Base-by-base conservation (phyloP, 2,329 filamentous ascomycete genomes). In the Aspergillus texensis region DNA sequence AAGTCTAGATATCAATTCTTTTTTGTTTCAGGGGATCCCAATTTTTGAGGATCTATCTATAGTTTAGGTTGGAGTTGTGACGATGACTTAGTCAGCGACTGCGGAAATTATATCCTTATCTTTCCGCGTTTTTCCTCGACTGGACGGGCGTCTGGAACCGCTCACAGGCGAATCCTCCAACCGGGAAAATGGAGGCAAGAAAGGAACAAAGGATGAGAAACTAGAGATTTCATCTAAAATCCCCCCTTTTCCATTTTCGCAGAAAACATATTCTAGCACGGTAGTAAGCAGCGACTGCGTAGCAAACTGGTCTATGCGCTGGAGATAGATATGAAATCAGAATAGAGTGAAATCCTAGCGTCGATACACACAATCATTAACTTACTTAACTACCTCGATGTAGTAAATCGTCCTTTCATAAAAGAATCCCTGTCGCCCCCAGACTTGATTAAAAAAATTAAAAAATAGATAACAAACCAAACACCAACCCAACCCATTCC, bases 11-110 rank as follows among this genome's bases (percentile, higher is more conserved):
- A 55, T 39, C 36, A 21, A 14, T 28, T 16, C 19, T 39, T 41
- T 55, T 26, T 55, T 39, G 52, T 55, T 55, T 55, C 52, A 55
- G 21, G 52, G 52, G 9, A 52, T 30, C n/a, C 52, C 11, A 21
- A 55, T 24, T 55, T 54, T 39, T 55, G 52, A 54, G 52, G 30
- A 54, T 54, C 50, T 32, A 32, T 54, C 28, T 36, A 54, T 36
- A 54, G 52, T 12, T 24, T 24, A 24, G 21, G 21, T 24, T 24
- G 21, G 21, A 24, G 21, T 24, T 24, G 21, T 24, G 43, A 46
- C 11, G n/a, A 46, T 14, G 12, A 45, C 21, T 24, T 12, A 48
- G 45, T 26, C 21, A 24, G 21, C 21, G 28, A 21, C 19, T 5
- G 28, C 30, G 50, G 50, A 53, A 53, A 53, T 34, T 10, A 5